Conservation (phyloP, 2,329 filamentous ascomycete species). For the Trichoderma hamatum region DNA sequence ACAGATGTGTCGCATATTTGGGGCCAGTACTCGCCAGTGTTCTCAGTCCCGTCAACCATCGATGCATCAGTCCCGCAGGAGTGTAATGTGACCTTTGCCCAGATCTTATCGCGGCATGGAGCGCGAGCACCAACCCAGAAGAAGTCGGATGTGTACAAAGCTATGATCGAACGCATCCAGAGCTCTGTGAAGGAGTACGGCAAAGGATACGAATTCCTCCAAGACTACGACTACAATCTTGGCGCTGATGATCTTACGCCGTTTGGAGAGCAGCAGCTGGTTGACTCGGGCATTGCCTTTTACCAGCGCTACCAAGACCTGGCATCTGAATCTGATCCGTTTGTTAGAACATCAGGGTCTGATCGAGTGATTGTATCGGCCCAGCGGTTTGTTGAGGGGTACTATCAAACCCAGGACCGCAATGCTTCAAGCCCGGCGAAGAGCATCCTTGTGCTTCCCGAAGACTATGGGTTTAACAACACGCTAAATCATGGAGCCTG, state of each 20-base stretch:
- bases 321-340: slow-evolving; percentile 61
- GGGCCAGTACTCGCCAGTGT: slow-evolving; percentile 90
- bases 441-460: slow-evolving; percentile 68
- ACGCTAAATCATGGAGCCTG: slow-evolving; percentile 78
- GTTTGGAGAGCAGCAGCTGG: slow-evolving; percentile 69
- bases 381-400: slow-evolving; percentile 74
- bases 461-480: slow-evolving; percentile 71
- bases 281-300: slow-evolving; percentile 76
- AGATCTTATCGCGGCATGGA: slow-evolving; percentile 82
- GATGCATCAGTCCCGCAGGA: slow-evolving; percentile 60
- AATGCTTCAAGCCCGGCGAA: slow-evolving; percentile 51
- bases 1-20: slow-evolving; percentile 67
- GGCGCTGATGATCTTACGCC: slow-evolving; percentile 69
- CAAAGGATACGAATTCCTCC: slow-evolving; percentile 68
- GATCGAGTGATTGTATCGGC: slow-evolving; percentile 75
- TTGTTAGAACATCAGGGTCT: slow-evolving; percentile 71
- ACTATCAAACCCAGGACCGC: slow-evolving; percentile 54
- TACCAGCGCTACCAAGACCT: slow-evolving; percentile 72
- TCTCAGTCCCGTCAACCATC: slow-evolving; percentile 70
- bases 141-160: slow-evolving; percentile 67
- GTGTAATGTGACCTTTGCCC: slow-evolving; percentile 79
- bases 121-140: slow-evolving; percentile 75
- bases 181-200: slow-evolving; percentile 58
- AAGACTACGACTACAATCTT: slow-evolving; percentile 70
- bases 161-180: slow-evolving; percentile 69